These are phyloP conservation scores for Neurospora sp. DNA, from an alignment of 495 filamentous ascomycete species.

Conservation along the genomic window DNA sequence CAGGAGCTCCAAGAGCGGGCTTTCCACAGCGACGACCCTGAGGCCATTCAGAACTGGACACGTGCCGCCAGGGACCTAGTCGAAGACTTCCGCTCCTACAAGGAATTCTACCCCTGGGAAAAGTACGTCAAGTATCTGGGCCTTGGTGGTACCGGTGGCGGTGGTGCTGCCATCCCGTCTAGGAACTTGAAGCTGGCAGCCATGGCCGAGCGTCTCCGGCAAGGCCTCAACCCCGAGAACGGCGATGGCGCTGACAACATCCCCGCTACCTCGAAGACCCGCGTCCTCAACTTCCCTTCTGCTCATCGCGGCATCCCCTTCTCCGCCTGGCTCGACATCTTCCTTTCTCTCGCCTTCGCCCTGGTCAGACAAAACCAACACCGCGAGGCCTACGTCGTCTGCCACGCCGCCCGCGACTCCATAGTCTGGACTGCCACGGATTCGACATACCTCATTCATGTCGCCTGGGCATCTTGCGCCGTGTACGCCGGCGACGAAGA, in stretches of 20 bases:
- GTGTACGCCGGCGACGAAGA: constrained; percentile 71
- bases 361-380: constrained; percentile 47
- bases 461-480: constrained; percentile 78
- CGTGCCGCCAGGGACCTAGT: constrained; percentile 62
- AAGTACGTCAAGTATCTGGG: constrained; percentile 61
- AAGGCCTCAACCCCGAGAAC: constrained; percentile 34
- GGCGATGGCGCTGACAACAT: constrained; percentile 9
- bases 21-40: constrained; percentile 35
- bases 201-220: constrained; percentile 55
- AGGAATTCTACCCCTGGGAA: constrained; percentile 66
- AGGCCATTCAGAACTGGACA: constrained; percentile 57
- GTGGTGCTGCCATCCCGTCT: constrained; percentile 29
- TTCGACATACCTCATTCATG: constrained; percentile 61
- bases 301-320: constrained; percentile 74
- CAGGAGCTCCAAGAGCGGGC: constrained; percentile 40
- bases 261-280: neutral
- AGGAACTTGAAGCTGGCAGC: constrained; percentile 54
- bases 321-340: constrained; percentile 78
- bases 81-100: constrained; percentile 68
- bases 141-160: constrained; percentile 43
- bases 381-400: constrained; percentile 64
- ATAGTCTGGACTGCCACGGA: constrained; percentile 67
- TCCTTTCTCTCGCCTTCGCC: constrained; percentile 71
- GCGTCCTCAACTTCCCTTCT: constrained; percentile 34
- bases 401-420: constrained; percentile 62